Evolutionary conservation across 129 eudicot species (phyloP).

Genomic region (Artemisia argyi): DNA sequence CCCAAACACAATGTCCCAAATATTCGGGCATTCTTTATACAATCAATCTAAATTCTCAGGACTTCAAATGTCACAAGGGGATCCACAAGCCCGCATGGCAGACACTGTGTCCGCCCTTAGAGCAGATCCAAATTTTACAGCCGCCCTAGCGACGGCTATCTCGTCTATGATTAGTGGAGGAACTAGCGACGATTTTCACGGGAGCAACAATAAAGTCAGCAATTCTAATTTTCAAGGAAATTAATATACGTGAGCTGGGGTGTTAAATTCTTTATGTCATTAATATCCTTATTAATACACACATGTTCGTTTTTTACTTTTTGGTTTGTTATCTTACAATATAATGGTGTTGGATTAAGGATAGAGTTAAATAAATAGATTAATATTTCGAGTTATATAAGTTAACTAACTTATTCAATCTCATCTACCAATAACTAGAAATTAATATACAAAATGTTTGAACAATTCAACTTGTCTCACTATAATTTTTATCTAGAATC

Average conservation of each 20-base stretch:
- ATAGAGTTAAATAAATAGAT: background rate
- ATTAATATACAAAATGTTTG: background rate
- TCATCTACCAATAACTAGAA: background rate
- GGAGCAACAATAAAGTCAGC: constrained; percentile 43
- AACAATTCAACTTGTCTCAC: too few relatives aligned
- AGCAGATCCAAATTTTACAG: constrained; percentile 58
- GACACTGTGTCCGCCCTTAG: constrained; percentile 57
- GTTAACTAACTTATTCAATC: background rate
- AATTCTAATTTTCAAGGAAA: constrained; percentile 34
- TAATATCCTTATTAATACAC: constrained; percentile 18
- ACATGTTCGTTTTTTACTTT: background rate
- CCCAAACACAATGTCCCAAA: constrained; percentile 42
- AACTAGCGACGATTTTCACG: constrained; percentile 21
- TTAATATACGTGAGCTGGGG: constrained; percentile 11
- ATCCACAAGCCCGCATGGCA: constrained; percentile 30
- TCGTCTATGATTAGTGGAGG: constrained; percentile 46
- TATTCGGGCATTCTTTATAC: constrained; percentile 46
- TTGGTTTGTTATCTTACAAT: background rate
- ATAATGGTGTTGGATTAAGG: background rate
- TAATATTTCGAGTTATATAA: too few relatives aligned
- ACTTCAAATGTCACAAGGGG: constrained; percentile 44
- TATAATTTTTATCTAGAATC: too few relatives aligned
- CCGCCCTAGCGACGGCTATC: constrained; percentile 71
- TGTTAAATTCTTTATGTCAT: background rate
- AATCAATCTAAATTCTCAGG: constrained; percentile 69